Evolutionary conservation across 148 eudicot genomes (phyloP), one percentile per base, ranked within the genome.

Genomic region (Silene latifolia): DNA sequence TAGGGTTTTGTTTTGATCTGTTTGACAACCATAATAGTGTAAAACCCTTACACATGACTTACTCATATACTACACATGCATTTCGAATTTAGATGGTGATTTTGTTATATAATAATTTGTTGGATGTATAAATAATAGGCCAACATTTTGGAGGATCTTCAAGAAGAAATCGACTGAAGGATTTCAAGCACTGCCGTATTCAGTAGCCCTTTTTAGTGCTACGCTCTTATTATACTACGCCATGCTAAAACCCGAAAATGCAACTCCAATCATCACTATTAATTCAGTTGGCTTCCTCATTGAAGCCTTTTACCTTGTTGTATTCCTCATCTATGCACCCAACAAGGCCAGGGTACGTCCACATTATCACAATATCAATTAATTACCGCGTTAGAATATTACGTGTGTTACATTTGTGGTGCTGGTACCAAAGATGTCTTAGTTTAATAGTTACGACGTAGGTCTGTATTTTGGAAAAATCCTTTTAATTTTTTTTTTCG

Each of bases 161-260:
- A 88, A 85, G 87, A 90, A 80, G 75, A 92, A 88, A 87, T 92
- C 97, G 35, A 90, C 97, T 3, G 87, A 87, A 79, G 95, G 91
- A 63, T 92, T 92, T 72, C 93, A 90, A 73, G 74, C 95, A 9
- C 71, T 92, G 11, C 97, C 97, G 3, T 92, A 92, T 35, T 51
- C 88, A 13, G 94, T 89, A 0, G 93, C 97, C 44, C 77, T 92
- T 1, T 92, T 92, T 74, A 92, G 97, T 79, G 84, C 90, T 10
- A 87, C 90, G 97, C 54, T 90, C 9, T 71, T 82, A 47, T 64
- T 92, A 71, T 92, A 92, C 82, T 92, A 92, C 62, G 97, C 86
- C 7, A 77, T 81, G 18, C 71, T 92, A 1, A 92, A 92, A 80
- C 64, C 72, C 3, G 76, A 69, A 15, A 69, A 88, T 67, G 86